Evolutionary conservation across 148 eudicot genomes (phyloP).

Genomic region (Rheum nobile): DNA sequence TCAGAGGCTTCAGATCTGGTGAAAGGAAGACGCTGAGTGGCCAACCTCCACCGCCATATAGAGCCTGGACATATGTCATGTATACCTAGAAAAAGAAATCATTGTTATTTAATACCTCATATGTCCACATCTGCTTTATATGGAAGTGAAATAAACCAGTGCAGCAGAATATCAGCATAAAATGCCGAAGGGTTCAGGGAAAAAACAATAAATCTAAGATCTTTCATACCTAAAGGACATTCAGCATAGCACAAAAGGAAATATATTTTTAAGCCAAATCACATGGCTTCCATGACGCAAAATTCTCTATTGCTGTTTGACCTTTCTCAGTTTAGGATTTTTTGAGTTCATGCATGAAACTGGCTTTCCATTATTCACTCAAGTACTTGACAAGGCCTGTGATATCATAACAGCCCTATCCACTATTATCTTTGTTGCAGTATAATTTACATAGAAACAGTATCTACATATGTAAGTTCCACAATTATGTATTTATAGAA

Average conservation of each 20-base stretch:
- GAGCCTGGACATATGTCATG: slow-evolving; percentile 95
- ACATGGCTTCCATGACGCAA: neutral
- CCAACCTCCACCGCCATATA: slow-evolving; percentile 99
- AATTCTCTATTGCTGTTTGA: neutral
- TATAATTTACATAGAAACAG: no score
- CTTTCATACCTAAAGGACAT: neutral
- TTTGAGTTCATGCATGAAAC: neutral
- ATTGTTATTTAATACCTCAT: neutral
- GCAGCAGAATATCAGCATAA: neutral
- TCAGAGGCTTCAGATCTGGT: slow-evolving; percentile 85
- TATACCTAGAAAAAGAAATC: slow-evolving; percentile 46
- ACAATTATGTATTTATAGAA: neutral
- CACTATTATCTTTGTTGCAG: neutral
- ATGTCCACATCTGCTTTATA: neutral
- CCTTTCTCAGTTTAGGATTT: neutral
- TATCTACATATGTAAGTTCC: neutral
- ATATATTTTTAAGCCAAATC: neutral
- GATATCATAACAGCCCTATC: no score
- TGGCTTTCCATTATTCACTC: neutral
- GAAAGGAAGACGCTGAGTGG: slow-evolving; percentile 86
- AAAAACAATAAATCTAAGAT: neutral
- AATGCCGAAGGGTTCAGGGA: neutral
- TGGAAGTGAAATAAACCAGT: neutral
- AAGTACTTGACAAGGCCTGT: neutral
- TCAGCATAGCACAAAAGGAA: neutral